Conservation (phyloP, 2,329 filamentous ascomycete species). For the Teratosphaeria zuluensis region DNA sequence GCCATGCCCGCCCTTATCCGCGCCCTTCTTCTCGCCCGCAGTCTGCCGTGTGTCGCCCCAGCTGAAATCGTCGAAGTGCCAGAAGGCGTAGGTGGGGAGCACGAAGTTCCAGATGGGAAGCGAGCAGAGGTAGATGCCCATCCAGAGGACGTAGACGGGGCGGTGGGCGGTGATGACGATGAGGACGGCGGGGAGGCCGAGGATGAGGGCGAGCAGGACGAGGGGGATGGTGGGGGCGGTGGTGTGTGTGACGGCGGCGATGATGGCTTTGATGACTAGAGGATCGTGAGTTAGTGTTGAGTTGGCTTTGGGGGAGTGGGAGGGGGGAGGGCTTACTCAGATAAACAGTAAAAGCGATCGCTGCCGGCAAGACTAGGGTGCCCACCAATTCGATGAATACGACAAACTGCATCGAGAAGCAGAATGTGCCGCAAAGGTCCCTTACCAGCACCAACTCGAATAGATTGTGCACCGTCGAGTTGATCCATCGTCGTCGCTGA, state of each 20-base stretch:
- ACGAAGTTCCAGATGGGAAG: constrained; percentile 97
- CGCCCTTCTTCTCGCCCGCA: constrained; percentile 79
- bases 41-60: constrained; percentile 98
- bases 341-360: constrained; percentile 95
- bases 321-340: constrained; percentile 55
- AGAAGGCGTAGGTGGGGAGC: constrained; percentile 87
- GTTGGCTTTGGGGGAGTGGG: background rate
- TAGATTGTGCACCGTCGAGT: constrained; percentile 95
- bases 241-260: constrained; percentile 46
- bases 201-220: constrained; percentile 76
- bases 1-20: constrained; percentile 45
- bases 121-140: constrained; percentile 88
- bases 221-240: constrained; percentile 77
- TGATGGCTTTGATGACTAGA: constrained; percentile 74
- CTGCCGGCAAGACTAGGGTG: constrained; percentile 87
- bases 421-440: constrained; percentile 96
- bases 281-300: background rate
- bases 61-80: constrained; percentile 99
- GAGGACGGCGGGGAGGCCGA: constrained; percentile 84
- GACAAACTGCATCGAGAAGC: constrained; percentile 99
- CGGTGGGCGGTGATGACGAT: constrained; percentile 91
- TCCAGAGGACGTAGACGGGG: constrained; percentile 87
- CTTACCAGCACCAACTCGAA: constrained; percentile 95
- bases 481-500: constrained; percentile 96
- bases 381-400: constrained; percentile 92